These are phyloP conservation scores for Penicillium taxi DNA, from an alignment of 495 filamentous ascomycete species.

Conservation along the genomic window DNA sequence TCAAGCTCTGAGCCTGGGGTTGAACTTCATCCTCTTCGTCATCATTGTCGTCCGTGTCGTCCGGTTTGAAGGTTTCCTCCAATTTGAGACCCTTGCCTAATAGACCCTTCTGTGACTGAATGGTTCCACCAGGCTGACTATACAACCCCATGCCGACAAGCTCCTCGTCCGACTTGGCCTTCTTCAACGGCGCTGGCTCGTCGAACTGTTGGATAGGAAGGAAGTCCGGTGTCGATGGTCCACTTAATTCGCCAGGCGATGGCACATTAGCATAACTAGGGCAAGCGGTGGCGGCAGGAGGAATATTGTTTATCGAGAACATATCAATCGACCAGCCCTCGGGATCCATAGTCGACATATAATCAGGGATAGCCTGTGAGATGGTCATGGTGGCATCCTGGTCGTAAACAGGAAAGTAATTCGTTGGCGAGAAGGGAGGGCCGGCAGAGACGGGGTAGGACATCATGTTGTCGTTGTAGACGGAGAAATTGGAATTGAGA, in stretches of 20 bases:
- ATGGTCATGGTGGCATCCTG: slow-evolving; percentile 26
- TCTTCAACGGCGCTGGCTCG: slow-evolving; percentile 23
- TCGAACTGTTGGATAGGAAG: slow-evolving; percentile 42
- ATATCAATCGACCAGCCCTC: slow-evolving; percentile 35
- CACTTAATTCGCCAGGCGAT: slow-evolving; percentile 32
- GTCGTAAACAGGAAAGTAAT: slow-evolving; percentile 21
- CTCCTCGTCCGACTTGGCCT: slow-evolving; percentile 49
- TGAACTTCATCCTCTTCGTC: slow-evolving; percentile 22
- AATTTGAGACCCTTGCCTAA: slow-evolving; percentile 71
- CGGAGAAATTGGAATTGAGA: slow-evolving; percentile 12
- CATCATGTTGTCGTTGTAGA: slow-evolving; percentile 20
- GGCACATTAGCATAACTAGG: slow-evolving; percentile 35
- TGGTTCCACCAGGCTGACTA: slow-evolving; percentile 51
- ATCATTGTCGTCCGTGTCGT: slow-evolving; percentile 50
- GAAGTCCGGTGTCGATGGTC: slow-evolving; percentile 57
- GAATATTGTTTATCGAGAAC: slow-evolving; percentile 33
- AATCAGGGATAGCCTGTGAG: slow-evolving; percentile 22
- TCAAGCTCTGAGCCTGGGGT: too few relatives aligned
- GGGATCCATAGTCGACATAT: slow-evolving; percentile 18
- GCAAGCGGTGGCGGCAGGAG: slow-evolving; percentile 23
- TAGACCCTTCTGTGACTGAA: slow-evolving; percentile 33
- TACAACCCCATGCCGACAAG: slow-evolving; percentile 80
- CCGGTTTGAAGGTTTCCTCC: slow-evolving; percentile 74
- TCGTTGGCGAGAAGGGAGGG: slow-evolving; percentile 24
- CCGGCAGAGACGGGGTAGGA: slow-evolving; percentile 25